A percentile compares a stretch with the other conserved stretches of the same genome.
Conservation (phyloP, 2,329 filamentous ascomycete species). For the Nemania sp. region DNA sequence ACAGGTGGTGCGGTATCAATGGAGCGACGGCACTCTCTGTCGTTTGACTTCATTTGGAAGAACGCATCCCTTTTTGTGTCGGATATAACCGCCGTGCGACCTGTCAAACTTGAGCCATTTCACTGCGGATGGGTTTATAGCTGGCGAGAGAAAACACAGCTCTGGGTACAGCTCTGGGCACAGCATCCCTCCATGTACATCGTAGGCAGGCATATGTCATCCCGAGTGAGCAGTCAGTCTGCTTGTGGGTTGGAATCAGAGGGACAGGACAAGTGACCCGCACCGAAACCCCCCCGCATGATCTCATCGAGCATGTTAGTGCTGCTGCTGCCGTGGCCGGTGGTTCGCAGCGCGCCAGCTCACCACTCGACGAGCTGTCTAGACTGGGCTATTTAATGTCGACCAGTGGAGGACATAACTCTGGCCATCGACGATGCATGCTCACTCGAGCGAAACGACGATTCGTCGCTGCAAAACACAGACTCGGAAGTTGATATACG, state of each 20-base stretch:
- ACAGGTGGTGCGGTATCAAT: not conserved
- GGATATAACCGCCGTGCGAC: no score
- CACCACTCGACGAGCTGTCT: slow-evolving; percentile 9
- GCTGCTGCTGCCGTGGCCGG: not conserved
- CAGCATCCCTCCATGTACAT: slow-evolving; percentile 4
- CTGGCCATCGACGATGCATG: no score
- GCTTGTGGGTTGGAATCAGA: slow-evolving; percentile 6
- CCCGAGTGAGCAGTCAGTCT: not conserved
- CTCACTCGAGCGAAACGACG: not conserved
- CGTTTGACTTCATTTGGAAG: not conserved
- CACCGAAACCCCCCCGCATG: slow-evolving; percentile 21
- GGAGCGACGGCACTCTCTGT: not conserved
- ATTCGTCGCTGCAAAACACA: slow-evolving; percentile 9
- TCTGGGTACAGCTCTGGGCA: no score
- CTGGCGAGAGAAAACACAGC: not conserved
- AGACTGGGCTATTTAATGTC: not conserved
- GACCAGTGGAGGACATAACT: not conserved
- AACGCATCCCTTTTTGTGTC: not conserved
- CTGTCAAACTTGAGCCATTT: no score
- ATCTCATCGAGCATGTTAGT: slow-evolving; percentile 26
- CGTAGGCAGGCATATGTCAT: no score
- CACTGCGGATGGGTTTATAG: not conserved
- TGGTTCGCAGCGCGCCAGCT: slow-evolving; percentile 18
- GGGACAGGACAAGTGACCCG: slow-evolving; percentile 19
- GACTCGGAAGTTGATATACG: not conserved